A percentile compares a stretch with the other conserved stretches of the same genome.
These are phyloP conservation scores for Coemansia sp. DNA, from an alignment of 192 early-diverging fungal species.

Conservation along the genomic window DNA sequence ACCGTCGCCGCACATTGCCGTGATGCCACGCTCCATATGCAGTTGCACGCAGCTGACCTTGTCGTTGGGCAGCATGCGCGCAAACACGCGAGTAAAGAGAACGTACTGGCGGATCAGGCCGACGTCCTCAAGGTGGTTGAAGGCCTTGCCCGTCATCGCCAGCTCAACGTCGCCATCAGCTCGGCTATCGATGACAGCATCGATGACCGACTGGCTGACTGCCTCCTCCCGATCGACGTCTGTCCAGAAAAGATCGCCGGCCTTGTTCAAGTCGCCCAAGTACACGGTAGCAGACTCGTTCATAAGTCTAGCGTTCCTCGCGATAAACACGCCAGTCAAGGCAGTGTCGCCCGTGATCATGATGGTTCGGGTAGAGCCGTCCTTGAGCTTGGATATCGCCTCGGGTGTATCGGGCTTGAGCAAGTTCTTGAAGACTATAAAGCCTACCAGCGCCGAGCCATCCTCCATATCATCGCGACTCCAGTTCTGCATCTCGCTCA, in stretches of 20 bases:
- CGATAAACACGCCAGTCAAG: constrained; percentile 77
- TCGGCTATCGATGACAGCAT: constrained; percentile 4
- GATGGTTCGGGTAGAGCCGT: constrained; percentile 70
- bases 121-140: constrained; percentile 55
- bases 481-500: constrained; percentile 43
- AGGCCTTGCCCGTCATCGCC: constrained; percentile 74
- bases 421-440: constrained; percentile 80
- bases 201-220: constrained; percentile 22
- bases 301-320: constrained; percentile 60
- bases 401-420: constrained; percentile 73
- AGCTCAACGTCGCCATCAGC: constrained; percentile 58
- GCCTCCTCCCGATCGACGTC: constrained; percentile 59
- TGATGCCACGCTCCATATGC: constrained; percentile 76
- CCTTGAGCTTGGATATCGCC: constrained; percentile 69
- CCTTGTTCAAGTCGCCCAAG: constrained; percentile 58
- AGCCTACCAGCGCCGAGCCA: constrained; percentile 59
- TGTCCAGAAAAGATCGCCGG: constrained; percentile 57
- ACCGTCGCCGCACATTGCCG: constrained; percentile 87
- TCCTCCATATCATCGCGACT: constrained; percentile 66
- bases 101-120: constrained; percentile 58
- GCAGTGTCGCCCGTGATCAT: constrained; percentile 89
- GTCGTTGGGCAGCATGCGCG: constrained; percentile 77
- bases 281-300: constrained; percentile 34
- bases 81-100: constrained; percentile 75
- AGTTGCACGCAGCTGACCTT: constrained; percentile 76